Base-by-base conservation (phyloP, 2,329 filamentous ascomycete genomes). In the Penicillium sp. region DNA sequence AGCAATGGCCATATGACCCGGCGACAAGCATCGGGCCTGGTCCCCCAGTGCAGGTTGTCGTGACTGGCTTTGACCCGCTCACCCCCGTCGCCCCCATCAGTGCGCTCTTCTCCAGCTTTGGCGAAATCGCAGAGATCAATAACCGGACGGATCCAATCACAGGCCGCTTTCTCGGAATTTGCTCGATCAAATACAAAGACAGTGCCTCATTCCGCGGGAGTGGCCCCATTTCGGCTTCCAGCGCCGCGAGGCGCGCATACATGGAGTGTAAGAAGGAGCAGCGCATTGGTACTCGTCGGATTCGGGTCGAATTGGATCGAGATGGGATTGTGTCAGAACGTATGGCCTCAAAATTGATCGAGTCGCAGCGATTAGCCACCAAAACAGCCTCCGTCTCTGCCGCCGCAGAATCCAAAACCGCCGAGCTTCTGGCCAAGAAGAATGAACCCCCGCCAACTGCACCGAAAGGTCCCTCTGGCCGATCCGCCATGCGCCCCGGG, bases 71-170 rank as follows among this genome's bases (percentile, higher is more conserved):
- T 74, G 95, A 98, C 75, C 93, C 94, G 6, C 81, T 98, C 64
- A 89, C 90, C 42, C 86, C 91, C 12, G 91, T 96, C 41, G 71
- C 74, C 53, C 73, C 70, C 11, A 76, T 77, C 57, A 76, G 61
- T 47, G 73, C 74, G 4, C 66, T 76, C 15, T 76, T 77, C 58
- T 73, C 74, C n/a, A 77, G 75, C 53, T 77, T 78, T 67, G 76
- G 75, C 55, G 91, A 96, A 59, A 93, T 99, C 63, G 89, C 90
- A 47, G 90, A 93, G 71, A 90, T 96, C 68, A 92, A 91, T 71
- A 97, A 97, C 72, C 94, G 96, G 74, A 94, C 96, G 70, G 92
- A 99, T 75, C 95, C 95, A 8, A 89, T 93, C 59, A 98, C 93
- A 12, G 95, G 95, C 17, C 95, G 91, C 71, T 96, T 96, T 72